Evolutionary conservation across 306 rosid genomes (phyloP).

Genomic region (Castanea mollissima): DNA sequence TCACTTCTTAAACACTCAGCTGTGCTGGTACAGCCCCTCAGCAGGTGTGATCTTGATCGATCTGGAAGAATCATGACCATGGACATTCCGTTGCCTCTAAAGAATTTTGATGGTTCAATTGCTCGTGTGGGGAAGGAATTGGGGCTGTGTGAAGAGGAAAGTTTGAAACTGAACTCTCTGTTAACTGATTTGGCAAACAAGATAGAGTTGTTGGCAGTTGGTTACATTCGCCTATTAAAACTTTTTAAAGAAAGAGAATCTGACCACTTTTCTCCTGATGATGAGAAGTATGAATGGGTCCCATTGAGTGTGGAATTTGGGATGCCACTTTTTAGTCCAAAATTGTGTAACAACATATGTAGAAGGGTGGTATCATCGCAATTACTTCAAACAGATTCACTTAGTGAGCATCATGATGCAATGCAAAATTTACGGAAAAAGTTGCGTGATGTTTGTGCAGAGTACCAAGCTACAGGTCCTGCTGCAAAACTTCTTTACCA

Average conservation of each 20-base stretch:
- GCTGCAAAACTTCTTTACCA: conserved; percentile 86
- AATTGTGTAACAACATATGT: conserved; percentile 68
- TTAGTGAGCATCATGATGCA: conserved; percentile 72
- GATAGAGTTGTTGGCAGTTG: conserved; percentile 75
- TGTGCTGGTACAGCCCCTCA: conserved; percentile 84
- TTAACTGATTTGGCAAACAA: conserved; percentile 60
- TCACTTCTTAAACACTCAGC: conserved; percentile 86
- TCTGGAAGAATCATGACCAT: conserved; percentile 65
- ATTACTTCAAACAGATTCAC: conserved; percentile 73
- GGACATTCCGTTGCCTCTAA: conserved; percentile 90
- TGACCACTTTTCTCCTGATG: conserved; percentile 41
- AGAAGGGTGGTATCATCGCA: conserved; percentile 76
- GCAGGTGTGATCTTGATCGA: conserved; percentile 67
- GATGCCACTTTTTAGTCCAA: conserved; percentile 86
- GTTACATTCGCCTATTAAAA: conserved; percentile 81
- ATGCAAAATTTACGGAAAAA: conserved; percentile 80
- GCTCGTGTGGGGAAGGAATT: conserved; percentile 62
- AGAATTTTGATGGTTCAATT: conserved; percentile 74
- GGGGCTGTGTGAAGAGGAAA: conserved; percentile 63
- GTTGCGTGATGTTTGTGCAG: conserved; percentile 75
- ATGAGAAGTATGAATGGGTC: conserved; percentile 81
- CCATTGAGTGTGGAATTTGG: conserved; percentile 93
- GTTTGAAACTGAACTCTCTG: conserved; percentile 54
- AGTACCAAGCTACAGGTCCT: conserved; percentile 82
- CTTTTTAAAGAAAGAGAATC: conserved; percentile 58